Conservation (phyloP, 2,329 filamentous ascomycete genomes). For the Botrytis fragariae region DNA sequence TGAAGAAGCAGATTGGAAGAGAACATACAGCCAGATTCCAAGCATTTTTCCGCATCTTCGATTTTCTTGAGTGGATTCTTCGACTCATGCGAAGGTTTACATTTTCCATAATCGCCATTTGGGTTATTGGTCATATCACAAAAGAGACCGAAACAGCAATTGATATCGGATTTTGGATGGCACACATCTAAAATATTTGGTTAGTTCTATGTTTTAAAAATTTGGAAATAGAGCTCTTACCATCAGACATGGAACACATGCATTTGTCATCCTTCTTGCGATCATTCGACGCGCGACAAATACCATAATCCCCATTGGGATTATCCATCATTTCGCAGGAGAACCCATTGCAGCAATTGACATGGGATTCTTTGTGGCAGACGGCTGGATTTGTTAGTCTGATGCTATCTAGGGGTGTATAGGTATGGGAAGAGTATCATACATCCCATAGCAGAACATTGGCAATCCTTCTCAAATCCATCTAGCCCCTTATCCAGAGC, state of each 20-base stretch:
- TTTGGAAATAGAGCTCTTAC: not conserved
- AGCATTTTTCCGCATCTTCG: not conserved
- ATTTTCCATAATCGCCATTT: not conserved
- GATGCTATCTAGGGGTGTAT: not conserved
- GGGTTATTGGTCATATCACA: not conserved
- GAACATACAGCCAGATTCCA: not conserved
- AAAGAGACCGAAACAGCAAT: not conserved
- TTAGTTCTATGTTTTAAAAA: not conserved
- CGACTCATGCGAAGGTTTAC: not conserved
- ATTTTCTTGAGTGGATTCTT: not conserved
- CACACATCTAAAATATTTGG: not conserved
- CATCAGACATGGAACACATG: constrained; percentile 7
- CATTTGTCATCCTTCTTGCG: not conserved
- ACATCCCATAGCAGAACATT: constrained; percentile 2
- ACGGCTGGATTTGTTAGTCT: not conserved
- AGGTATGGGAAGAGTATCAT: not conserved
- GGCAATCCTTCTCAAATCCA: not conserved
- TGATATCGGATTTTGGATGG: not conserved
- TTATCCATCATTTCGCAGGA: not conserved
- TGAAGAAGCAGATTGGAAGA: not conserved
- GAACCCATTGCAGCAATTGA: not conserved
- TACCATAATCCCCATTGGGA: not conserved
- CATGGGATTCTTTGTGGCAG: not conserved
- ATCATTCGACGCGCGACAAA: not conserved
- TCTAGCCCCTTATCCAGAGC: not conserved